These are phyloP conservation scores for Salicornia ramosissima DNA, from an alignment of 148 eudicot species.

Conservation along the genomic window DNA sequence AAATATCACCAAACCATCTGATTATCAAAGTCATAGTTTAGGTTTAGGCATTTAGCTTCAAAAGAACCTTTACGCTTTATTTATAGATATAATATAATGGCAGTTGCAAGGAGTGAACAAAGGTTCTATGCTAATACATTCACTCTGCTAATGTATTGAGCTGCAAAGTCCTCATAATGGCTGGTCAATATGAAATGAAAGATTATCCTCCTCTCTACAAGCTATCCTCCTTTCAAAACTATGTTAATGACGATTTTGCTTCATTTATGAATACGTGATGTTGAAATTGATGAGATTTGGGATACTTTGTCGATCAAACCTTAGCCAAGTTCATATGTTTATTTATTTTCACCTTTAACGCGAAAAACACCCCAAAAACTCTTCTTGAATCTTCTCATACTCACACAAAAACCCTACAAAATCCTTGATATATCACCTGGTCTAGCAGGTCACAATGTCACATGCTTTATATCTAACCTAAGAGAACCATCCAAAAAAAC, in stretches of 20 bases:
- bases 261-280: background rate
- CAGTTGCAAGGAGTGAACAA: background rate
- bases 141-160: background rate
- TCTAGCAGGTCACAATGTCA: background rate
- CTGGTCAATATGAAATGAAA: background rate
- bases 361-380: background rate
- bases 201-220: background rate
- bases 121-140: background rate
- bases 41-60: background rate
- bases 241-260: background rate
- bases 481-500: background rate
- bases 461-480: too few species aligned
- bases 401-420: background rate
- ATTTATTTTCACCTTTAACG: background rate
- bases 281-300: background rate
- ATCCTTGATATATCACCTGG: background rate
- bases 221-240: background rate
- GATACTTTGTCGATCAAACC: too few species aligned
- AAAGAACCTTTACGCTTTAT: background rate
- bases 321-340: background rate
- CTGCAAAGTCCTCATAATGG: background rate
- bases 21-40: too few species aligned
- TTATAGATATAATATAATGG: background rate
- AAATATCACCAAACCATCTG: background rate
- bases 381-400: background rate